Percentiles rank a stretch among this genome's conserved stretches.
These are phyloP conservation scores for Pythium chondricola DNA, from an alignment of 352 stramenopile species.

Conservation along the genomic window DNA sequence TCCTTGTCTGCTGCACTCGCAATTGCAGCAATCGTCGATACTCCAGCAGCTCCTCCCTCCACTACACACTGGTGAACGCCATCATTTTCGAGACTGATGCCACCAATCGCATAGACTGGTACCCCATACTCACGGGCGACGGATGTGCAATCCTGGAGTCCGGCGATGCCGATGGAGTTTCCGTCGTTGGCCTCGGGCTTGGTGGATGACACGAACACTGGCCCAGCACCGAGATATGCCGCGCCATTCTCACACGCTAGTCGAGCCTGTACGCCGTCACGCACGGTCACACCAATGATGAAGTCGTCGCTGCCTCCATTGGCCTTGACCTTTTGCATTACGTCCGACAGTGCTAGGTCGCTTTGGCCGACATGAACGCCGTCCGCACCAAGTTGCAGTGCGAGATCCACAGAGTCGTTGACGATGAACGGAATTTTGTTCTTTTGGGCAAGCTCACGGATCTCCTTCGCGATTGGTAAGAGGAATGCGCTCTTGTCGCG, in stretches of 20 bases:
- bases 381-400: conserved; percentile 37
- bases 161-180: conserved; percentile 32
- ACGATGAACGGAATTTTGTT: conserved; percentile 44
- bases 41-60: conserved; percentile 29
- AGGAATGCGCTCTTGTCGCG: conserved; percentile 23
- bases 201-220: conserved; percentile 44
- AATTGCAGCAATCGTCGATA: conserved; percentile 51
- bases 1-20: conserved; percentile 24
- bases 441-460: conserved; percentile 29
- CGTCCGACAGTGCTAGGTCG: conserved; percentile 23
- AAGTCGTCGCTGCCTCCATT: conserved; percentile 19
- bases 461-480: conserved; percentile 24
- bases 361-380: conserved; percentile 51
- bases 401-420: conserved; percentile 46
- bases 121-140: conserved; percentile 23
- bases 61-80: conserved; percentile 35
- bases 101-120: conserved; percentile 49
- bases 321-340: conserved; percentile 1
- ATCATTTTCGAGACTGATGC: conserved; percentile 26
- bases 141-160: conserved; percentile 22
- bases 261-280: conserved; percentile 32
- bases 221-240: conserved; percentile 42
- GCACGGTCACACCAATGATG: conserved; percentile 48
- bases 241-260: conserved; percentile 35
- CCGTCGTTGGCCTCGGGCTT: conserved; percentile 54